Conservation (phyloP, 2,329 filamentous ascomycete species). For the Zymoseptoria passerinii region DNA sequence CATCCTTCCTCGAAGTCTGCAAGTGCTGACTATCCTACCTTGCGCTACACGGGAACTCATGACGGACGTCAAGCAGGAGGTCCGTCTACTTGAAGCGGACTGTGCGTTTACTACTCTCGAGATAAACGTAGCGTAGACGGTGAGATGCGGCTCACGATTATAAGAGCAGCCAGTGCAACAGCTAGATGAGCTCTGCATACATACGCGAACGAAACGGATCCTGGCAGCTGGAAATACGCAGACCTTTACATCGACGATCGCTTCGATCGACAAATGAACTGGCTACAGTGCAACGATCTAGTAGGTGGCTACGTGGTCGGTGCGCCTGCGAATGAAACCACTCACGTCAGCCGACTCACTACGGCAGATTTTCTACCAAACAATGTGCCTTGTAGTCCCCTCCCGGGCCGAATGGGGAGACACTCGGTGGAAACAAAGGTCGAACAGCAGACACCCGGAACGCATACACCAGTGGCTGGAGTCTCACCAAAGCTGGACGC, state of each 20-base stretch:
- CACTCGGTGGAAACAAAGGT: constrained; percentile 44
- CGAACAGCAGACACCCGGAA: constrained; percentile 45
- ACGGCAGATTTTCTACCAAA: constrained; percentile 46
- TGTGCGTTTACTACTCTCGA: too few species aligned
- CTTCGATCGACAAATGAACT: constrained; percentile 48
- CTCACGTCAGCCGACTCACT: constrained; percentile 47
- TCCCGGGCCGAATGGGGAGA: constrained; percentile 36
- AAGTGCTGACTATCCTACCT: too few species aligned
- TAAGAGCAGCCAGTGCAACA: too few species aligned
- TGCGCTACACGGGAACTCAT: too few species aligned
- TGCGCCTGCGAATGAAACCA: constrained; percentile 37
- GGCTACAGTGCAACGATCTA: constrained; percentile 56
- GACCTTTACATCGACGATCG: constrained; percentile 42
- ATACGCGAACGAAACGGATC: neutral
- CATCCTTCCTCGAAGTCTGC: too few species aligned
- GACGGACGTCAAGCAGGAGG: too few species aligned
- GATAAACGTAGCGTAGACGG: too few species aligned
- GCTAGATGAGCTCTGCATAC: too few species aligned
- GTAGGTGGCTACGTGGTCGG: constrained; percentile 50
- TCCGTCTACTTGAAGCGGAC: too few species aligned
- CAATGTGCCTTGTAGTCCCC: constrained; percentile 52
- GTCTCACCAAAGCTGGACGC: neutral
- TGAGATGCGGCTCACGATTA: too few species aligned
- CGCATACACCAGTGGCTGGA: constrained; percentile 47
- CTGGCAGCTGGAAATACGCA: constrained; percentile 40